Evolutionary conservation across 257 asterid species (phyloP).

Genomic region (Scutellaria minor): DNA sequence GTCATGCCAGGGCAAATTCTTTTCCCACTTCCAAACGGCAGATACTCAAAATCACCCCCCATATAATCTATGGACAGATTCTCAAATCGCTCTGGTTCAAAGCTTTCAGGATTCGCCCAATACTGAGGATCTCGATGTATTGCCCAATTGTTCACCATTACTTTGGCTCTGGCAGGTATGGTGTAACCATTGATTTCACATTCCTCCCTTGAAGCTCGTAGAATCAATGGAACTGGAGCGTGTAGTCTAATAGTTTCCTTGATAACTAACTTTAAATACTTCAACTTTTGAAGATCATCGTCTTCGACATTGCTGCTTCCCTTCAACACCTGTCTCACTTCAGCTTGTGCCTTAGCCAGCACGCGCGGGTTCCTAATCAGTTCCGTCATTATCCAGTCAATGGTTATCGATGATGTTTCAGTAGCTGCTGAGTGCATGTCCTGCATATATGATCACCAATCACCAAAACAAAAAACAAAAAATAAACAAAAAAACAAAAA

Average conservation of each 20-base stretch:
- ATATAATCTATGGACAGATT: constrained; percentile 25
- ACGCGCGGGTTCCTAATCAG: constrained; percentile 22
- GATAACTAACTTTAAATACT: constrained; percentile 37
- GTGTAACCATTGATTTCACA: constrained; percentile 24
- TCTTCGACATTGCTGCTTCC: constrained; percentile 24
- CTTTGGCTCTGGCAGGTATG: constrained; percentile 32
- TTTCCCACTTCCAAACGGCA: constrained; percentile 48
- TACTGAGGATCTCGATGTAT: constrained; percentile 41
- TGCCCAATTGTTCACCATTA: constrained; percentile 45
- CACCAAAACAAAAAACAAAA: background rate
- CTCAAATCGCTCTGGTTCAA: constrained; percentile 34
- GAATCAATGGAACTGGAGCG: constrained; percentile 29
- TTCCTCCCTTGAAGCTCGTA: constrained; percentile 30
- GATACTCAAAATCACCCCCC: constrained; percentile 31
- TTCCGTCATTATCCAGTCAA: constrained; percentile 46
- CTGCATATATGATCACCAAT: background rate
- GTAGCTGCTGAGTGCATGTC: constrained; percentile 30
- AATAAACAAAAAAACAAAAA: background rate
- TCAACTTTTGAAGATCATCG: constrained; percentile 22
- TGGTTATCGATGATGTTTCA: constrained; percentile 28
- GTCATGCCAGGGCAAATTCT: constrained; percentile 46
- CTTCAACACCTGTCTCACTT: background rate
- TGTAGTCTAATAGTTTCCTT: constrained; percentile 34
- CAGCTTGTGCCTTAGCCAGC: constrained; percentile 22
- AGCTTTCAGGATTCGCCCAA: constrained; percentile 42